Percentiles rank a stretch among this genome's conserved stretches.
These are phyloP conservation scores for Galeopsis tetrahit DNA, from an alignment of 257 asterid species.

Conservation along the genomic window DNA sequence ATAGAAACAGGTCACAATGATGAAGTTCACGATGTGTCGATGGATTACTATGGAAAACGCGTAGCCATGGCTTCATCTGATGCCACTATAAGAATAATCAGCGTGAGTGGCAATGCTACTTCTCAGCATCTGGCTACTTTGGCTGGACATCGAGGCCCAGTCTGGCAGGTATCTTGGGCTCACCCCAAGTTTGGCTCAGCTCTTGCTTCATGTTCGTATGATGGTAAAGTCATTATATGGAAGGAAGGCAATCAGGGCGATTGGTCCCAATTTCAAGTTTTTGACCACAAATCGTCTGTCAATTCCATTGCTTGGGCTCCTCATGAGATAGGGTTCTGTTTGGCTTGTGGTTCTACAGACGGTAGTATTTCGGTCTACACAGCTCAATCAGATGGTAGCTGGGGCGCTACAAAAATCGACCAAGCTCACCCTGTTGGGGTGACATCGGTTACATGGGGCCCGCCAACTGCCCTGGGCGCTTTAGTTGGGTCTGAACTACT, in stretches of 20 bases:
- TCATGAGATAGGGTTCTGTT: slow-evolving; percentile 75
- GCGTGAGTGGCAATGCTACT: slow-evolving; percentile 61
- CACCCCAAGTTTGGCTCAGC: slow-evolving; percentile 85
- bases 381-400: slow-evolving; percentile 65
- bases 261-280: slow-evolving; percentile 72
- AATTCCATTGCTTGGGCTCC: slow-evolving; percentile 92
- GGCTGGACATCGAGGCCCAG: slow-evolving; percentile 89
- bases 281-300: slow-evolving; percentile 78
- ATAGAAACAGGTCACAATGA: slow-evolving; percentile 87
- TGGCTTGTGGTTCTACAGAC: slow-evolving; percentile 88
- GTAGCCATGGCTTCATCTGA: slow-evolving; percentile 88
- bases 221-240: slow-evolving; percentile 84
- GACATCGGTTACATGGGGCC: slow-evolving; percentile 89
- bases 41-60: slow-evolving; percentile 92
- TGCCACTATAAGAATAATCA: slow-evolving; percentile 64
- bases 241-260: slow-evolving; percentile 75
- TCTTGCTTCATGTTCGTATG: slow-evolving; percentile 86
- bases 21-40: slow-evolving; percentile 73
- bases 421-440: slow-evolving; percentile 94
- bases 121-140: slow-evolving; percentile 79
- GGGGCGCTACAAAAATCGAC: slow-evolving; percentile 76
- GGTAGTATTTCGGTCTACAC: slow-evolving; percentile 73
- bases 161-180: slow-evolving; percentile 92
- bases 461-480: slow-evolving; percentile 73
- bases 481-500: slow-evolving; percentile 61